Evolutionary conservation across 495 filamentous ascomycete genomes (phyloP).

Genomic region (Neurospora sublineolata): DNA sequence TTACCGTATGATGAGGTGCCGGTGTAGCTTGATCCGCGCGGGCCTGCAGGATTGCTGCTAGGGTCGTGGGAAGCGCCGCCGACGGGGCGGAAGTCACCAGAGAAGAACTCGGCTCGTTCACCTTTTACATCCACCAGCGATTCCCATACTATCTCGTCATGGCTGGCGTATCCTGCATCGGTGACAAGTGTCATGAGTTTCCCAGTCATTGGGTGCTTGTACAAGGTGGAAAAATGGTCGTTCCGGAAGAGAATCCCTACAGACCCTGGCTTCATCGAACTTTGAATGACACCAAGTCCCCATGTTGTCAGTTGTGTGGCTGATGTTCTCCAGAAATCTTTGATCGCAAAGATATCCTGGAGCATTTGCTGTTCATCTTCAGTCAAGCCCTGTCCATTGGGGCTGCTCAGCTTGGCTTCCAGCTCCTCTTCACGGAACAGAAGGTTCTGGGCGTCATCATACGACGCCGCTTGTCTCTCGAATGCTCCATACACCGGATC

Average conservation of each 20-base stretch:
- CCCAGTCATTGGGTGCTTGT: constrained; percentile 61
- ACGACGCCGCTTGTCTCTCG: constrained; percentile 58
- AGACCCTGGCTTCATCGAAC: constrained; percentile 54
- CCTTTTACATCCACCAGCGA: constrained; percentile 80
- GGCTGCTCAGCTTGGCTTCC: constrained; percentile 58
- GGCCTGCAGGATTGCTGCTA: constrained; percentile 5
- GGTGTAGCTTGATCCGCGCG: background rate
- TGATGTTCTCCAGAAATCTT: constrained; percentile 63
- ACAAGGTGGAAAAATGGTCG: constrained; percentile 89
- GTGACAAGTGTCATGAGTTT: constrained; percentile 75
- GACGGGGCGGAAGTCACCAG: constrained; percentile 82
- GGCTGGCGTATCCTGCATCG: constrained; percentile 76
- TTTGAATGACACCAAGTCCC: constrained; percentile 61
- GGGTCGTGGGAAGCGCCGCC: constrained; percentile 37
- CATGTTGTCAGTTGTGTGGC: constrained; percentile 78
- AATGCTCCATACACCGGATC: constrained; percentile 56
- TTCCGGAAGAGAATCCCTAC: constrained; percentile 90
- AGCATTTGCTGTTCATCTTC: constrained; percentile 62
- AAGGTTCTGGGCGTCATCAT: constrained; percentile 83
- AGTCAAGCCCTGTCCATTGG: constrained; percentile 30
- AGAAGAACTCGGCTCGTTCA: constrained; percentile 69
- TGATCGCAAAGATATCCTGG: constrained; percentile 70
- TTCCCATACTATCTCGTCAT: constrained; percentile 95
- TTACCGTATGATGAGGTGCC: background rate
- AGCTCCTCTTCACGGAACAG: constrained; percentile 81